Evolutionary conservation across 1,284 basidiomycete genomes (phyloP), one percentile per base, ranked within the genome.

Genomic region (Ustilago tritici): DNA sequence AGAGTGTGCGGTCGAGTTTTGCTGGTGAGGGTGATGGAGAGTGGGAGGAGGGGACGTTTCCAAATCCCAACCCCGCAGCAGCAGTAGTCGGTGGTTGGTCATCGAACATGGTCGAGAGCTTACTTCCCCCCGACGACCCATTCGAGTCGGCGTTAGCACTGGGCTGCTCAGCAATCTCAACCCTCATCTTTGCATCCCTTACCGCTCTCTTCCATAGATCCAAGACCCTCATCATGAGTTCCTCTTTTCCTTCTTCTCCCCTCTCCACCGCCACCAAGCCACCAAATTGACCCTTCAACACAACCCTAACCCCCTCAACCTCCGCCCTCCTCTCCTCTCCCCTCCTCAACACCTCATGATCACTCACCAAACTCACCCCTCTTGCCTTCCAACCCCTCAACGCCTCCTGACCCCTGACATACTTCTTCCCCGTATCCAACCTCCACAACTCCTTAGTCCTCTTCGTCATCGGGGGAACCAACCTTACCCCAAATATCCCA

Each of bases 381-480:
- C 95, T 90, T 46, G 95, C 92, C 79, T 91, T 92, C 95, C 96
- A 98, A 1, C 81, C 79, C 4, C 90, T 91, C 32, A 98, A 88
- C 3, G 90, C 87, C 82, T 98, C 95, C 84, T 98, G 95, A 2
- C 95, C 95, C 31, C 92, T 90, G 0, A 99, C 94, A 85, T 95
- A 96, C 86, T 94, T 95, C 85, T 93, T 92, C 17, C 93, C 92
- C 1, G 96, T 98, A 87, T 98, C 95, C 59, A 98, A 88, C 56
- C 95, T 89, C 95, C 96, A 98, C 12, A 98, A 89, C 71, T 98
- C 95, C 84, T 91, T 91, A 1, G 94, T 90, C 2, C 92, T 94
- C 49, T 94, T 92, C 9, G 93, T 95, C 73, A 94, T 87, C 4
- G 93, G 93, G 12, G 96, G 95, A 3, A 91, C 91, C 32, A 98